Percentiles rank a stretch among this genome's conserved stretches.
phyloP scores from a whole-genome alignment of 805 yeast species.

The Millerozyma miso region DNA sequence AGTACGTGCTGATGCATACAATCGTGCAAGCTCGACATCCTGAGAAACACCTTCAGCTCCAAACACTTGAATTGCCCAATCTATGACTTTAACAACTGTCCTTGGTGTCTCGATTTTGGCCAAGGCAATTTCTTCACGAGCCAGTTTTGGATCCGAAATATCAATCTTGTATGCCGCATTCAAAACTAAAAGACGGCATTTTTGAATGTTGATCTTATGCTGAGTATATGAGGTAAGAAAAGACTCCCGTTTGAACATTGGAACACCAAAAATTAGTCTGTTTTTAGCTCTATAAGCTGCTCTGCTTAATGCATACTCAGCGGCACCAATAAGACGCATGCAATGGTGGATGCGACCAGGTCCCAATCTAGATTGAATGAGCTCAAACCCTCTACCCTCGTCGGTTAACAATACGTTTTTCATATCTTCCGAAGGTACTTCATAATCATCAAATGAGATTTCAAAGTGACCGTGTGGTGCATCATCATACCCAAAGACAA shows the following conservation, averaged over 20 bases:
- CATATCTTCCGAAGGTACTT: constrained; percentile 42
- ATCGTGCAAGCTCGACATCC: constrained; percentile 53
- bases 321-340: constrained; percentile 61
- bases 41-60: constrained; percentile 66
- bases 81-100: constrained; percentile 46
- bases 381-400: constrained; percentile 55
- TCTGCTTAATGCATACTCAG: constrained; percentile 49
- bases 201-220: constrained; percentile 49
- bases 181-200: constrained; percentile 50
- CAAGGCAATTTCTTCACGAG: constrained; percentile 53
- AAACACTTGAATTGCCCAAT: constrained; percentile 60
- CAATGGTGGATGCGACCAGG: constrained; percentile 73
- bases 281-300: constrained; percentile 49
- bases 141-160: constrained; percentile 48
- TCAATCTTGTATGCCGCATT: constrained; percentile 62
- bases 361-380: constrained; percentile 61
- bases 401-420: constrained; percentile 38
- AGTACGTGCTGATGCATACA: constrained; percentile 50
- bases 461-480: constrained; percentile 74
- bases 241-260: constrained; percentile 47
- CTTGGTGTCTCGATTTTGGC: constrained; percentile 63
- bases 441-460: constrained; percentile 46
- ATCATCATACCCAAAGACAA: constrained; percentile 59
- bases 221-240: constrained; percentile 49
- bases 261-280: constrained; percentile 50